Conservation (phyloP, 176 grass and related monocot genomes). For the Luzula sylvatica region DNA sequence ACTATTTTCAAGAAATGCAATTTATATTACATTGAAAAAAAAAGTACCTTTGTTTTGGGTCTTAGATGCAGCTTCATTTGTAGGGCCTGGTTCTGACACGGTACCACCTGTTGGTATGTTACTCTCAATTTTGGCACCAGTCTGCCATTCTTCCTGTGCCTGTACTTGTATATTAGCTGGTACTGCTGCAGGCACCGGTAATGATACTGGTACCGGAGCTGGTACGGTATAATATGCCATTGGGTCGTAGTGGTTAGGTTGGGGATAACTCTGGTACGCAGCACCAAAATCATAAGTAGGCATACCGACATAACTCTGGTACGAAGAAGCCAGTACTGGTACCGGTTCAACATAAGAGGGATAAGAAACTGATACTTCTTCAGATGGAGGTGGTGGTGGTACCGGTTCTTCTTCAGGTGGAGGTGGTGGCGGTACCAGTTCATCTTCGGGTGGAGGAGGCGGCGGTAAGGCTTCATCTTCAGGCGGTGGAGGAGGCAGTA, state of each 20-base stretch:
- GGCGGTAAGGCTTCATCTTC: conserved; percentile 64
- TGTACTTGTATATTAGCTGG: conserved; percentile 22
- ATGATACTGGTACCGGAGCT: conserved; percentile 22
- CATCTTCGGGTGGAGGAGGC: conserved; percentile 53
- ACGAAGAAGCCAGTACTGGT: conserved; percentile 26
- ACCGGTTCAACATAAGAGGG: conserved; percentile 22
- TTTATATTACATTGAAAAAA: background rate
- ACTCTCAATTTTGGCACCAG: conserved; percentile 11
- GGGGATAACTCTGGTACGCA: conserved; percentile 28
- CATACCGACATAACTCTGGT: conserved; percentile 34
- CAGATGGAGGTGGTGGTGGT: conserved; percentile 49
- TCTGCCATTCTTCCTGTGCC: too few relatives aligned
- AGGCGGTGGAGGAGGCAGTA: conserved; percentile 66
- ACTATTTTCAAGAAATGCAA: background rate
- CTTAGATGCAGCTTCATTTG: conserved; percentile 21
- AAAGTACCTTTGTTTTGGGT: conserved; percentile 46
- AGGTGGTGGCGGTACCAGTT: conserved; percentile 76
- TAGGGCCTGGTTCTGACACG: conserved; percentile 25
- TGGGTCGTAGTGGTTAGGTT: conserved; percentile 5
- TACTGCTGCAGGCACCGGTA: conserved; percentile 31
- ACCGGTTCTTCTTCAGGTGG: conserved; percentile 65
- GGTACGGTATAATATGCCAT: conserved; percentile 12
- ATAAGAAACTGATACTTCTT: conserved; percentile 41
- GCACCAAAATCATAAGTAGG: conserved; percentile 58
- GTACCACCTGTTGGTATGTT: background rate